A percentile compares a stretch with the other conserved stretches of the same genome.
phyloP scores from a whole-genome alignment of 2,329 filamentous ascomycete genomes.

The Apiospora kogelbergensis region DNA sequence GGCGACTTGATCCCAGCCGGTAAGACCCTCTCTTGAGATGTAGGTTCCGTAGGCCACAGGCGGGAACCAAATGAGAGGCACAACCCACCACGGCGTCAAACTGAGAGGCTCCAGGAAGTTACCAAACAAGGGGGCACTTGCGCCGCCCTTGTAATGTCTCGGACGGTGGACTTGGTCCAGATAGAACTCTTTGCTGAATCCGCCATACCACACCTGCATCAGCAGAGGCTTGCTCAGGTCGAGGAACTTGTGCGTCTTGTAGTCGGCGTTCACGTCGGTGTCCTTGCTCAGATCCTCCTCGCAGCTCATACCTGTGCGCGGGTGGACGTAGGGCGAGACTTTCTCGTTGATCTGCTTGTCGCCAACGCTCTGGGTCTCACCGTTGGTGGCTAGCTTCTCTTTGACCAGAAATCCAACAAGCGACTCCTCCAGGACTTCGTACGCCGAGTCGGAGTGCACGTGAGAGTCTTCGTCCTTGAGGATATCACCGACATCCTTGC shows the following conservation, averaged over 20 bases:
- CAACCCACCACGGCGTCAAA: constrained; percentile 91
- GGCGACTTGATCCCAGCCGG: constrained; percentile 44
- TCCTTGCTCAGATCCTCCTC: constrained; percentile 85
- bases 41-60: constrained; percentile 71
- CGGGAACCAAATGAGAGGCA: constrained; percentile 86
- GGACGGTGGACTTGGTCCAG: constrained; percentile 94
- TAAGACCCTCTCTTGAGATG: constrained; percentile 62
- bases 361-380: constrained; percentile 29
- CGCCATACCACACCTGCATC: constrained; percentile 82
- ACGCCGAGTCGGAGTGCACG: constrained; percentile 86
- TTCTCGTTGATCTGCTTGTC: constrained; percentile 35
- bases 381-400: constrained; percentile 48
- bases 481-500: constrained; percentile 81
- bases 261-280: constrained; percentile 75
- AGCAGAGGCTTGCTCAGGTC: constrained; percentile 84
- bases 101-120: constrained; percentile 98
- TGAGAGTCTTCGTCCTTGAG: constrained; percentile 83
- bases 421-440: constrained; percentile 88
- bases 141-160: constrained; percentile 90
- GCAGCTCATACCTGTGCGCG: constrained; percentile 82
- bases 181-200: constrained; percentile 95
- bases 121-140: constrained; percentile 90
- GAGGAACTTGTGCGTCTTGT: constrained; percentile 89
- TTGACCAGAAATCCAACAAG: constrained; percentile 77
- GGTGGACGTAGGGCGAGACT: constrained; percentile 40